phyloP scores from a whole-genome alignment of 2,329 filamentous ascomycete genomes.

The Phaeoacremonium minimum region DNA sequence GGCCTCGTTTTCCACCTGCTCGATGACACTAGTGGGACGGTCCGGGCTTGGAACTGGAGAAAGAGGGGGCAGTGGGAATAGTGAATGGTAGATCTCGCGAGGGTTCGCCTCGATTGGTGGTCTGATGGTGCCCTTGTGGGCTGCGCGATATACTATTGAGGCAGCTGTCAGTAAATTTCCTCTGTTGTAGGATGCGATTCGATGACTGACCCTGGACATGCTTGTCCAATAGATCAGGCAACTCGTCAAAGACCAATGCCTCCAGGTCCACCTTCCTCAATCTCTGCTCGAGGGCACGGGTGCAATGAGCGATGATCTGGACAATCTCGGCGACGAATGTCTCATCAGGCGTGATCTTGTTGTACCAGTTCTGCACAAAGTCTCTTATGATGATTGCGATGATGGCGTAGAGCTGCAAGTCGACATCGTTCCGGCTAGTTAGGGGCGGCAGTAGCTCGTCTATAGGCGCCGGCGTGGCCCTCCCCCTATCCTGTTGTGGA shows the following conservation, averaged over 20 bases:
- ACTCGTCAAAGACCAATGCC: constrained; percentile 78
- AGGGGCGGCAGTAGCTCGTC: constrained; percentile 83
- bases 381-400: constrained; percentile 86
- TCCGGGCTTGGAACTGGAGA: constrained; percentile 65
- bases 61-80: constrained; percentile 77
- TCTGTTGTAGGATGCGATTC: constrained; percentile 2
- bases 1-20: constrained; percentile 73
- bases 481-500: constrained; percentile 63
- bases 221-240: constrained; percentile 74
- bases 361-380: constrained; percentile 91
- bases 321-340: constrained; percentile 83
- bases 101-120: constrained; percentile 58
- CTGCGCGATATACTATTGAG: constrained; percentile 64
- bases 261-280: constrained; percentile 79
- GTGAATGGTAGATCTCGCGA: constrained; percentile 74
- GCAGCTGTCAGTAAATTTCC: constrained; percentile 11
- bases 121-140: constrained; percentile 53
- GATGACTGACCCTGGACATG: constrained; percentile 67
- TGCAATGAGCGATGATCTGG: constrained; percentile 89
- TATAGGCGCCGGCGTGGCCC: constrained; percentile 53
- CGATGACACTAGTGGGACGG: constrained; percentile 42
- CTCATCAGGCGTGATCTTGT: constrained; percentile 85
- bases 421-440: constrained; percentile 90
- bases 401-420: constrained; percentile 88
- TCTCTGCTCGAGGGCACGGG: constrained; percentile 80